Base-by-base conservation (phyloP, 306 rosid genomes). In the Medicago lupulina region DNA sequence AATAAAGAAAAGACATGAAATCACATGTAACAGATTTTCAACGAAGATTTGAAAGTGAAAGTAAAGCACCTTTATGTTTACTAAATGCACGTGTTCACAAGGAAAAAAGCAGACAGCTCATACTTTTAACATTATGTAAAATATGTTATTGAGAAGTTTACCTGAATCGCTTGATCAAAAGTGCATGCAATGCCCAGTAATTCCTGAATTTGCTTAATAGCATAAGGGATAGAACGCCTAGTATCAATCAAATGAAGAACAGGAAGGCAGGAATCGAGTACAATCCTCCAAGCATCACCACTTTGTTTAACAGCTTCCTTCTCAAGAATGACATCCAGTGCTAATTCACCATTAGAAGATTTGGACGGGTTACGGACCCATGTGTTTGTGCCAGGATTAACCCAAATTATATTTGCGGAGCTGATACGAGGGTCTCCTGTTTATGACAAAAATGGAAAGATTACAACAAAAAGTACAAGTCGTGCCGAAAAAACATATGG, bases 211-310 rank as follows among this genome's bases (percentile, higher is more conserved):
- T 95, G 97, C 85, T 95, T 90, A 14, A 92, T 86, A 14, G 97
- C 92, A 57, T 92, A 92, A 16, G 99, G 97, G 23, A 88, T 81
- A 12, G 97, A 92, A 34, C 97, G 96, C n/a, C 87, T 84, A 28
- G 92, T 89, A 76, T 95, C 97, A 83, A 95, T 89, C 83, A 95
- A 79, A 80, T 92, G 97, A 55, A 95, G 87, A 46, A 95, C 92
- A 8, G 97, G 93, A 76, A 95, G 96, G 83, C 99, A 95, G 4
- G 89, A 92, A 71, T 95, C 97, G 2, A 90, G 83, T 12, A 92
- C 87, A 73, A 83, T 85, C 83, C 99, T 95, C 99, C 99, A 95
- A 23, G 99, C 97, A 85, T 95, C 99, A 43, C 99, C 99, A 59
- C 87, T 90, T 83, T 83, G 87, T 74, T 92, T 95, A 28, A 92